Percentiles rank a stretch among this genome's conserved stretches.
phyloP scores from a whole-genome alignment of 2,329 filamentous ascomycete genomes.

The Trichothecium roseum region DNA sequence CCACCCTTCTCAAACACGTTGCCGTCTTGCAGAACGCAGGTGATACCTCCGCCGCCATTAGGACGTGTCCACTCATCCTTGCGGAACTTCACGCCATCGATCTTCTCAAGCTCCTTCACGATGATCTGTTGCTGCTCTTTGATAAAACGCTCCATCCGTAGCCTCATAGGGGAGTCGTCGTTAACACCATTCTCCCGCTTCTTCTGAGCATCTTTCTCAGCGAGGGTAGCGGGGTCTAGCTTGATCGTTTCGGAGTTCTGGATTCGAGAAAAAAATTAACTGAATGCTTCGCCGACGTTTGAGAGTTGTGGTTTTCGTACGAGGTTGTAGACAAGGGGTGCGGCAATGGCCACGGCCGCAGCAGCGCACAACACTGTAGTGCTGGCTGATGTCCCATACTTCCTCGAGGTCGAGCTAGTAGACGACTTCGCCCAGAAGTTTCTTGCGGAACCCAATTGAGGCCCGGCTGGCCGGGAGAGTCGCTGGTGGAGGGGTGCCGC shows the following conservation, averaged over 20 bases:
- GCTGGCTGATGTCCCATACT: slow-evolving; percentile 9
- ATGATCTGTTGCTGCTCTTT: slow-evolving; percentile 87
- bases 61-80: slow-evolving; percentile 80
- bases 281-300: not conserved
- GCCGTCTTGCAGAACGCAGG: slow-evolving; percentile 89
- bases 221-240: slow-evolving; percentile 60
- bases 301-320: slow-evolving; percentile 23
- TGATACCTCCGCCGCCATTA: slow-evolving; percentile 85
- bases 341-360: slow-evolving; percentile 37
- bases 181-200: slow-evolving; percentile 63
- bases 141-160: slow-evolving; percentile 96
- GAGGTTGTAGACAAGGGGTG: slow-evolving; percentile 48
- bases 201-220: slow-evolving; percentile 70
- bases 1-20: slow-evolving; percentile 97
- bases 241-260: slow-evolving; percentile 10
- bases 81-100: slow-evolving; percentile 76
- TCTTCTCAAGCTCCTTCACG: slow-evolving; percentile 66
- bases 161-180: slow-evolving; percentile 80
- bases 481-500: slow-evolving; percentile 17
- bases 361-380: slow-evolving; percentile 21
- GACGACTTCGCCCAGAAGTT: slow-evolving; percentile 15
- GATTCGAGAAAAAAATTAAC: not conserved
- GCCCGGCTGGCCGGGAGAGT: slow-evolving; percentile 10
- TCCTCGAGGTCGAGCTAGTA: slow-evolving; percentile 9
- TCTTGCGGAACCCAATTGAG: slow-evolving; percentile 16